Evolutionary conservation across 805 yeast genomes (phyloP).

Genomic region (Spathaspora boniae): DNA sequence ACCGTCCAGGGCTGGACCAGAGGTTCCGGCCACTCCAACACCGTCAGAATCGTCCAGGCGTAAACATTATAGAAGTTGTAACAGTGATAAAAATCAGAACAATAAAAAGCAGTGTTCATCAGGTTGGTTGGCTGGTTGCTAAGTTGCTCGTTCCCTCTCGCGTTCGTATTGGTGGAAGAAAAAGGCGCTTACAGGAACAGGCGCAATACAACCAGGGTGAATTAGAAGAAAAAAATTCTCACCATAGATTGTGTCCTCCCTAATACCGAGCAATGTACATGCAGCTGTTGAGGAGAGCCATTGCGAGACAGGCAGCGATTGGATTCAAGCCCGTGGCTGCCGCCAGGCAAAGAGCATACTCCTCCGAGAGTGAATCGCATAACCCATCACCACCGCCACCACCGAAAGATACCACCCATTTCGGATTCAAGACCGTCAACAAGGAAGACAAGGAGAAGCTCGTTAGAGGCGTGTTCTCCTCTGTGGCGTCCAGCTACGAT

Average conservation of each 20-base stretch:
- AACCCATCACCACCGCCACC: constrained; percentile 3
- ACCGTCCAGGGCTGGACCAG: constrained; percentile 99
- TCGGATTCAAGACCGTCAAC: constrained; percentile 83
- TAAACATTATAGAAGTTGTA: constrained; percentile 23
- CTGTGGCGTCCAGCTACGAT: constrained; percentile 93
- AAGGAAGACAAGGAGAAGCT: constrained; percentile 76
- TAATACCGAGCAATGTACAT: too few species aligned
- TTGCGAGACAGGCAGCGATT: neutral
- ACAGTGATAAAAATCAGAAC: neutral
- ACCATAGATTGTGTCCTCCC: neutral
- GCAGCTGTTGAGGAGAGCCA: too few species aligned
- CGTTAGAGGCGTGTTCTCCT: constrained; percentile 85
- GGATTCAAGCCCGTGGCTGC: too few species aligned
- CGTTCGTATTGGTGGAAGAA: too few species aligned
- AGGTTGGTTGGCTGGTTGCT: too few species aligned
- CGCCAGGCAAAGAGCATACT: too few species aligned
- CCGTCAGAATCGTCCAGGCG: constrained; percentile 86
- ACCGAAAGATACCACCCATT: constrained; percentile 70
- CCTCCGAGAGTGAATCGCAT: too few species aligned
- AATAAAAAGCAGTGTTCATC: constrained; percentile 1
- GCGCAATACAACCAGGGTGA: too few species aligned
- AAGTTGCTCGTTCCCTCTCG: too few species aligned
- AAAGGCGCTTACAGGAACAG: too few species aligned
- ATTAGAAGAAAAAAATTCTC: too few species aligned
- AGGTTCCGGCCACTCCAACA: constrained; percentile 98